Conservation (phyloP, 768 basidiomycete species). For the Fistulinella prunicolor region DNA sequence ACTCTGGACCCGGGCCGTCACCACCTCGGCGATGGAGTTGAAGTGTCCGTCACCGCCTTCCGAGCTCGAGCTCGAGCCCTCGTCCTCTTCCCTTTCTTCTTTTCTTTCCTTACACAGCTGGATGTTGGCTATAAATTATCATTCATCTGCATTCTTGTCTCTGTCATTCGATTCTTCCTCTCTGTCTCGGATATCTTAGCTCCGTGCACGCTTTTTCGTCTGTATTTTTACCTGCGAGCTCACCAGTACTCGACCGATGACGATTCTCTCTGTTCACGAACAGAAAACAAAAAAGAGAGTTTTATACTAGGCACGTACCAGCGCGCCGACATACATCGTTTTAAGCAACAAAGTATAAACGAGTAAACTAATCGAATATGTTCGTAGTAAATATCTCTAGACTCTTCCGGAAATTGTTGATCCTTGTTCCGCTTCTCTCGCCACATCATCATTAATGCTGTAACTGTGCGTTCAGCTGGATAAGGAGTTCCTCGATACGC, state of each 20-base stretch:
- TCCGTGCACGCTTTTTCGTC: not conserved
- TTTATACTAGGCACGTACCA: not conserved
- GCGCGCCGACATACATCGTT: no score
- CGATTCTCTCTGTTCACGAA: not conserved
- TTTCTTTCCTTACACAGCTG: not conserved
- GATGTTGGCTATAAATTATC: slow-evolving; percentile 27
- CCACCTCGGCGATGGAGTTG: slow-evolving; percentile 28
- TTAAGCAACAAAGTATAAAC: no score
- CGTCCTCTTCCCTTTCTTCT: no score
- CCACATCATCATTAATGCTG: slow-evolving; percentile 5
- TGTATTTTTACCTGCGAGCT: slow-evolving; percentile 18
- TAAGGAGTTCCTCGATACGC: slow-evolving; percentile 47
- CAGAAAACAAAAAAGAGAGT: not conserved
- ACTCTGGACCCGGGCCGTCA: slow-evolving; percentile 20
- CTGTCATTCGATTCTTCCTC: not conserved
- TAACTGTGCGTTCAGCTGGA: slow-evolving; percentile 27
- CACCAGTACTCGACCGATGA: slow-evolving; percentile 3
- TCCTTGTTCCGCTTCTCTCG: not conserved
- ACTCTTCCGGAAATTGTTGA: not conserved
- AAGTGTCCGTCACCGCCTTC: no score
- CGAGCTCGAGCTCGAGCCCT: no score
- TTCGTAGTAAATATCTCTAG: not conserved
- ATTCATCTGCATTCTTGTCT: slow-evolving; percentile 12
- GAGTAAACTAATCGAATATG: not conserved
- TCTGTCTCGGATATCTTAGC: slow-evolving; percentile 11